These are phyloP conservation scores for Otatea glauca DNA, from an alignment of 176 grass and related monocot species.

Conservation along the genomic window DNA sequence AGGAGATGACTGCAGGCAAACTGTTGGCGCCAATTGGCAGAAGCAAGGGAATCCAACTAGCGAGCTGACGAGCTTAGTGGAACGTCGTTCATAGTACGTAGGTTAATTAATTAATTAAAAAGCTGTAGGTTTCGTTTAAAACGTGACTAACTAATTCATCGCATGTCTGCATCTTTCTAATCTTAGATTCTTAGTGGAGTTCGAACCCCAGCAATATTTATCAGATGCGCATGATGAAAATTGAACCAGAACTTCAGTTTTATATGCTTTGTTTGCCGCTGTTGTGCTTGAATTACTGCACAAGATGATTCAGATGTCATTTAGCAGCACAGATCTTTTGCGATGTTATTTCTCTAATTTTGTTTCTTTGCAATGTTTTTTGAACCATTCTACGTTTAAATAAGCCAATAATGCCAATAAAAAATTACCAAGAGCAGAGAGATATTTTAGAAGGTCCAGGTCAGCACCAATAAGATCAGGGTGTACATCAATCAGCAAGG, in stretches of 20 bases:
- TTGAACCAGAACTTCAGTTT: background rate
- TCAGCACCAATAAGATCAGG: background rate
- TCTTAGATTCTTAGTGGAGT: background rate
- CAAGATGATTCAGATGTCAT: background rate
- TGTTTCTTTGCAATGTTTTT: too few relatives aligned
- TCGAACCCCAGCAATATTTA: background rate
- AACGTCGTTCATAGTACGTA: background rate
- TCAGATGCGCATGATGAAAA: background rate
- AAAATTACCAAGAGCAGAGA: background rate
- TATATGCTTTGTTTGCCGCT: background rate
- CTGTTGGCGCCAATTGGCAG: background rate
- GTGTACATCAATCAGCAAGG: background rate
- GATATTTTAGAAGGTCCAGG: conserved; percentile 42
- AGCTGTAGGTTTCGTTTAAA: background rate
- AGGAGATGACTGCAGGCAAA: background rate
- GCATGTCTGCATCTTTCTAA: background rate
- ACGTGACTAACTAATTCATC: background rate
- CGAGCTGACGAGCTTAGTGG: background rate
- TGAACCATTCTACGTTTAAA: background rate
- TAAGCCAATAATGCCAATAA: background rate
- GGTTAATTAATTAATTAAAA: background rate
- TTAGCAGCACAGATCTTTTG: background rate
- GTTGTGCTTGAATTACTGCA: background rate
- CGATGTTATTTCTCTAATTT: too few relatives aligned
- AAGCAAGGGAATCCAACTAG: conserved; percentile 1